A percentile compares a stretch with the other conserved stretches of the same genome.
Conservation (phyloP, 257 asterid species). For the Eustoma russellianum region DNA sequence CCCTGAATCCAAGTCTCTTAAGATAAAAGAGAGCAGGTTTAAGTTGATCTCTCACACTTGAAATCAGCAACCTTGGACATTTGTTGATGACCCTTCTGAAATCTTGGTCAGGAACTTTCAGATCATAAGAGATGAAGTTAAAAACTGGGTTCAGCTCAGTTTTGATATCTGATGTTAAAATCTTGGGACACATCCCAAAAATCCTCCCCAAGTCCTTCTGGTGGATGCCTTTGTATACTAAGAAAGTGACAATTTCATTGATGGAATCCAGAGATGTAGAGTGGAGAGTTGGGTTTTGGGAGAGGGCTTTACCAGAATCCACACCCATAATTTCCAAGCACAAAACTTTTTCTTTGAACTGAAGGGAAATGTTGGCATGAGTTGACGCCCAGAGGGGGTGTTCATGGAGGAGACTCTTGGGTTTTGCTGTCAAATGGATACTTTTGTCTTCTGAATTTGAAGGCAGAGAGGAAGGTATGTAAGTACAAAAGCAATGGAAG, state of each 20-base stretch:
- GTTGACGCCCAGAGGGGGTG: constrained; percentile 70
- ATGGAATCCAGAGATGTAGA: constrained; percentile 51
- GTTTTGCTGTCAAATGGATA: constrained; percentile 28
- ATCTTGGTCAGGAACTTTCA: constrained; percentile 51
- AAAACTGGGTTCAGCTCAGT: constrained; percentile 57
- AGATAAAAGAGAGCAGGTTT: constrained; percentile 81
- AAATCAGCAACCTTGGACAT: constrained; percentile 58
- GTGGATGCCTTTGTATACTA: constrained; percentile 77
- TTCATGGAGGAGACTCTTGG: constrained; percentile 48
- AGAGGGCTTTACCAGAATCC: constrained; percentile 68
- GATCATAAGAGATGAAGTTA: constrained; percentile 49
- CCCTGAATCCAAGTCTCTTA: constrained; percentile 55
- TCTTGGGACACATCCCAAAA: constrained; percentile 80
- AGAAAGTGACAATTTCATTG: constrained; percentile 57
- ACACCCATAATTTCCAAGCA: constrained; percentile 96
- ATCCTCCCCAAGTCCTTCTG: constrained; percentile 75
- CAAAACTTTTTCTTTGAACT: constrained; percentile 81
- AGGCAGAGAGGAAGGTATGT: constrained; percentile 16
- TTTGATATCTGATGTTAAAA: constrained; percentile 57
- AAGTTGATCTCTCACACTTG: constrained; percentile 62
- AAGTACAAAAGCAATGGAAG: constrained; percentile 36
- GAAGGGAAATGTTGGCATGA: constrained; percentile 55
- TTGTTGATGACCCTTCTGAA: constrained; percentile 59
- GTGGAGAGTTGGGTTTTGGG: constrained; percentile 67
- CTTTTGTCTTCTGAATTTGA: constrained; percentile 19